A percentile compares a stretch with the other conserved stretches of the same genome.
phyloP scores from a whole-genome alignment of 2,329 filamentous ascomycete species.

The Thelonectria discophora region DNA sequence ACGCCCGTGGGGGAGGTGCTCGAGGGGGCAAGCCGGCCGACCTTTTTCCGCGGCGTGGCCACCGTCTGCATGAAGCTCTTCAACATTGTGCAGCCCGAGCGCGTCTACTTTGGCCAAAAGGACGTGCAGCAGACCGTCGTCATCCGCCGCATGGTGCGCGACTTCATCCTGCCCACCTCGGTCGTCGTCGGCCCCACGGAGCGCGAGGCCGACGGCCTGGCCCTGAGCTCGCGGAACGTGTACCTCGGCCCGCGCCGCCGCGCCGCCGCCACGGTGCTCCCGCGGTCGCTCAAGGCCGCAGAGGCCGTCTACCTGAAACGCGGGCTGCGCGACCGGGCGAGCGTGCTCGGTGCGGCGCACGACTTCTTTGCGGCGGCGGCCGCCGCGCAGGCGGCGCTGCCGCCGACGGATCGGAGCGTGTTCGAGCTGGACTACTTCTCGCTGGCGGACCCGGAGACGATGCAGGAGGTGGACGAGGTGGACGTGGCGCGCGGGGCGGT shows the following conservation, averaged over 20 bases:
- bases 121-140: slow-evolving; percentile 96
- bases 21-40: slow-evolving; percentile 86
- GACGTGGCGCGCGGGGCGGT: slow-evolving; percentile 79
- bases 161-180: slow-evolving; percentile 82
- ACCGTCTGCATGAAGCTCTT: slow-evolving; percentile 89
- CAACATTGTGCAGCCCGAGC: slow-evolving; percentile 66
- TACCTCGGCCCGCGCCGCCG: slow-evolving; percentile 84
- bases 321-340: slow-evolving; percentile 61
- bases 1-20: slow-evolving; percentile 83
- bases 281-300: slow-evolving; percentile 73
- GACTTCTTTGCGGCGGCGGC: slow-evolving; percentile 64
- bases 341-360: slow-evolving; percentile 77
- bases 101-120: slow-evolving; percentile 94
- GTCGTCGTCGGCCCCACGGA: slow-evolving; percentile 79
- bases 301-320: slow-evolving; percentile 70
- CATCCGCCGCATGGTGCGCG: slow-evolving; percentile 84
- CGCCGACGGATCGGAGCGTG: slow-evolving; percentile 67
- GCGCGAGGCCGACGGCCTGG: slow-evolving; percentile 82
- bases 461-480: slow-evolving; percentile 79
- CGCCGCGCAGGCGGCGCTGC: slow-evolving; percentile 68
- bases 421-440: slow-evolving; percentile 95
- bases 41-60: slow-evolving; percentile 95
- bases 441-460: slow-evolving; percentile 82
- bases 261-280: slow-evolving; percentile 75
- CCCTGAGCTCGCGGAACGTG: slow-evolving; percentile 91